Percentiles rank a stretch among this genome's conserved stretches.
phyloP scores from a whole-genome alignment of 139 green algal genomes.

The Edaphochlamys debaryana region DNA sequence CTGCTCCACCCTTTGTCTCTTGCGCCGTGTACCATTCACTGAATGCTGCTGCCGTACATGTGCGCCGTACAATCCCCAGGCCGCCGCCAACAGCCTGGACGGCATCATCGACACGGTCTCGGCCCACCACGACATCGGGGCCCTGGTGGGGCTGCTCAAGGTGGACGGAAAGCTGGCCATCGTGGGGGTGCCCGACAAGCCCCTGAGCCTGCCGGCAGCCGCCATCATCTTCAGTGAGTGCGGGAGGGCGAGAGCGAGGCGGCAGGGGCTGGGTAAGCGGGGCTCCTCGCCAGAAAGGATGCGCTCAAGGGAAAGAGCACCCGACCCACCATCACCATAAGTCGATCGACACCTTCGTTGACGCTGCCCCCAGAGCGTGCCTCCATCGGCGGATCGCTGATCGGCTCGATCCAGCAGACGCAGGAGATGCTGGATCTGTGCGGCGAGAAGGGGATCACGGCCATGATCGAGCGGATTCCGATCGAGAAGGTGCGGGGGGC shows the following conservation, averaged over 20 bases:
- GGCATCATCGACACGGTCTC: slow-evolving; percentile 91
- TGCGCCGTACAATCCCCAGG: slow-evolving; percentile 27
- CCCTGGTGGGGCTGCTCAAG: slow-evolving; percentile 58
- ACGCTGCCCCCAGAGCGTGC: slow-evolving; percentile 4
- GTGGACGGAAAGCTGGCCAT: slow-evolving; percentile 63
- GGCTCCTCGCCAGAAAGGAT: no score
- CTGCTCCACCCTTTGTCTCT: no score
- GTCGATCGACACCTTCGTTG: no score
- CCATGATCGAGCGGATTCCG: slow-evolving; percentile 46
- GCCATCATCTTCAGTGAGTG: slow-evolving; percentile 44
- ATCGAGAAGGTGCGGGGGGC: no score
- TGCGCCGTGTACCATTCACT: not conserved
- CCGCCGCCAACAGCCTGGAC: slow-evolving; percentile 63
- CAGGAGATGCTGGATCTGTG: slow-evolving; percentile 88
- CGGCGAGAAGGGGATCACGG: slow-evolving; percentile 66
- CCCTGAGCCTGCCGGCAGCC: slow-evolving; percentile 32
- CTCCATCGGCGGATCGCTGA: slow-evolving; percentile 60
- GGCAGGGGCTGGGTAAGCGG: no score
- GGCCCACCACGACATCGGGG: slow-evolving; percentile 68
- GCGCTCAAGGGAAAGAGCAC: no score
- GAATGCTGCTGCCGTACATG: no score
- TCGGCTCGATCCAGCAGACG: slow-evolving; percentile 78
- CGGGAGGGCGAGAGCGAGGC: not conserved
- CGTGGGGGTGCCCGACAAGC: slow-evolving; percentile 32
- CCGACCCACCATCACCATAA: no score